phyloP scores from a whole-genome alignment of 2,329 filamentous ascomycete species.

The Zasmidium cellare region DNA sequence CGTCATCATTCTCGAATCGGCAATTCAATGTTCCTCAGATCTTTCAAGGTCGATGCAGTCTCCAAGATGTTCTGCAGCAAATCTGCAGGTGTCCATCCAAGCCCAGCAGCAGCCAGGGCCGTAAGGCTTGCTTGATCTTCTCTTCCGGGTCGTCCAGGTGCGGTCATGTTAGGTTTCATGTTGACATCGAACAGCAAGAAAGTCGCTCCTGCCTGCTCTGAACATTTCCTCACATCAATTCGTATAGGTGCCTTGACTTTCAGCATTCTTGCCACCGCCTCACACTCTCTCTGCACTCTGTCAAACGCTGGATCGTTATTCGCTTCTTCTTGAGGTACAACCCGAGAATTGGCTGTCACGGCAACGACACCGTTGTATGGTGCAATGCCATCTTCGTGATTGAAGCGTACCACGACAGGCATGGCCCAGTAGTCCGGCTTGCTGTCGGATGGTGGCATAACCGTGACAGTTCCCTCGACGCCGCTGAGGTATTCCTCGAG shows the following conservation, averaged over 20 bases:
- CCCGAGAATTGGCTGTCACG: slow-evolving; percentile 49
- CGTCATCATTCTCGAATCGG: not conserved
- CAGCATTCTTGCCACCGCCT: slow-evolving; percentile 41
- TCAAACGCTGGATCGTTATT: slow-evolving; percentile 35
- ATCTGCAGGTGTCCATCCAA: slow-evolving; percentile 46
- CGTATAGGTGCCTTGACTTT: slow-evolving; percentile 47
- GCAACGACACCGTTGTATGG: slow-evolving; percentile 53
- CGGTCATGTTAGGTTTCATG: slow-evolving; percentile 56
- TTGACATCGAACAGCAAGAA: slow-evolving; percentile 56
- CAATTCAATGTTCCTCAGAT: slow-evolving; percentile 5
- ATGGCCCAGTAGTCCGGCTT: slow-evolving; percentile 44
- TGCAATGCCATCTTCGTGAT: slow-evolving; percentile 49
- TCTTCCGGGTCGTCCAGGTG: slow-evolving; percentile 48
- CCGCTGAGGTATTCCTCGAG: slow-evolving; percentile 52
- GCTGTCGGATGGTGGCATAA: slow-evolving; percentile 49
- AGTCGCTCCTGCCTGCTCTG: slow-evolving; percentile 24
- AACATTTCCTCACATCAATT: slow-evolving; percentile 48
- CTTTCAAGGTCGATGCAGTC: slow-evolving; percentile 11
- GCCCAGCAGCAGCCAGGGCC: slow-evolving; percentile 43
- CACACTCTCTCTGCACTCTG: slow-evolving; percentile 40
- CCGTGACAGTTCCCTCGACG: slow-evolving; percentile 53
- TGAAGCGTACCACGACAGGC: slow-evolving; percentile 49
- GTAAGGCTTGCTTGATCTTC: slow-evolving; percentile 52
- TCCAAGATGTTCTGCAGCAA: slow-evolving; percentile 41
- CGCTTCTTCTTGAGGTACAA: slow-evolving; percentile 36